Evolutionary conservation across 1,284 basidiomycete species (phyloP).

Genomic region (Mycena citricolor): DNA sequence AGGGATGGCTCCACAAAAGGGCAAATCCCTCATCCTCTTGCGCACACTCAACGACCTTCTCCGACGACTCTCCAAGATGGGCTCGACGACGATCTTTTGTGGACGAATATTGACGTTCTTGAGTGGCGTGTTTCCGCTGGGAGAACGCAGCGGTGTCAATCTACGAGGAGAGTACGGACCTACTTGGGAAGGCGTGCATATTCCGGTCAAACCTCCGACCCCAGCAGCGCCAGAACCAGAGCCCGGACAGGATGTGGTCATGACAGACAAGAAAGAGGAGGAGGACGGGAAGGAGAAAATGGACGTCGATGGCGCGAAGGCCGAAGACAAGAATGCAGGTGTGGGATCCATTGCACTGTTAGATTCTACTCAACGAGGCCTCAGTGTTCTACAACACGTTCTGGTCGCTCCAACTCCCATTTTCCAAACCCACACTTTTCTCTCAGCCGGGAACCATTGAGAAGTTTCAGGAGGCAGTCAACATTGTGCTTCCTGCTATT

Average conservation of each 20-base stretch:
- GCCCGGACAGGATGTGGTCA: constrained; percentile 31
- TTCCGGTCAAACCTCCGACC: constrained; percentile 30
- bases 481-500: constrained; percentile 72
- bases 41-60: constrained; percentile 86
- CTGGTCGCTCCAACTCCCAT: constrained; percentile 80
- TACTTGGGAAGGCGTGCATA: constrained; percentile 69
- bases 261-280: constrained; percentile 27
- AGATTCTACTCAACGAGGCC: constrained; percentile 9
- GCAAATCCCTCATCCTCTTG: constrained; percentile 82
- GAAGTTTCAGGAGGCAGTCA: constrained; percentile 67
- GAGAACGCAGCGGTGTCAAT: constrained; percentile 89
- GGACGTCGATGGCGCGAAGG: constrained; percentile 44
- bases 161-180: constrained; percentile 83
- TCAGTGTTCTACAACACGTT: constrained; percentile 81
- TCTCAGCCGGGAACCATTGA: constrained; percentile 51
- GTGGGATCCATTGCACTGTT: constrained; percentile 24
- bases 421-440: constrained; percentile 71
- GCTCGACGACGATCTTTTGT: constrained; percentile 79
- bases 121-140: constrained; percentile 81
- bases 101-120: constrained; percentile 87
- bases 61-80: constrained; percentile 81
- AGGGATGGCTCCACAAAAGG: constrained; percentile 79
- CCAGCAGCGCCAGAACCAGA: constrained; percentile 30
- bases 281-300: constrained; percentile 30
- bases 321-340: constrained; percentile 62